These are phyloP conservation scores for Postia placenta DNA, from an alignment of 768 basidiomycete species.

Conservation along the genomic window DNA sequence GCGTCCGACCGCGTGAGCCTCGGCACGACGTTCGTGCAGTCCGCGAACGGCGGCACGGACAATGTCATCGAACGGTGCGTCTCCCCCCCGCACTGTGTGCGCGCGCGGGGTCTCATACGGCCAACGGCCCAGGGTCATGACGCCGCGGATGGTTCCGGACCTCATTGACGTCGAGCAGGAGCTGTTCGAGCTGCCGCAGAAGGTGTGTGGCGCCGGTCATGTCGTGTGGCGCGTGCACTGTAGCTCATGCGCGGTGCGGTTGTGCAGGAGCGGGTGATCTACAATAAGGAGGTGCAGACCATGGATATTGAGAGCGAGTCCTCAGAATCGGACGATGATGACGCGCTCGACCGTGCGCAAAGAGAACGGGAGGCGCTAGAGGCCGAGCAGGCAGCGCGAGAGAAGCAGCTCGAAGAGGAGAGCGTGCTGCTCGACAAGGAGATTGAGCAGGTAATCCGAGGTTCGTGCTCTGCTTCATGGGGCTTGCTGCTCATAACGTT, in stretches of 20 bases:
- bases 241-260: no score
- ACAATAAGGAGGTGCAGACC: slow-evolving; percentile 85
- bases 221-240: no score
- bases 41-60: slow-evolving; percentile 54
- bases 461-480: slow-evolving; percentile 28
- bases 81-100: neutral
- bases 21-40: slow-evolving; percentile 40
- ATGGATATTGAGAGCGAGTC: slow-evolving; percentile 54
- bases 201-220: no score
- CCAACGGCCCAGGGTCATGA: slow-evolving; percentile 56
- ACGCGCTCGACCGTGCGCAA: slow-evolving; percentile 64
- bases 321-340: slow-evolving; percentile 51
- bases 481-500: no score
- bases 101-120: slow-evolving; percentile 5
- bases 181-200: slow-evolving; percentile 83
- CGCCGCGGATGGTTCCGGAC: slow-evolving; percentile 63
- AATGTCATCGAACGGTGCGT: slow-evolving; percentile 65
- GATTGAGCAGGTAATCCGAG: slow-evolving; percentile 82
- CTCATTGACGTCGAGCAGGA: slow-evolving; percentile 89
- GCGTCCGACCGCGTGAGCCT: slow-evolving; percentile 42
- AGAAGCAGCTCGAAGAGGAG: slow-evolving; percentile 79
- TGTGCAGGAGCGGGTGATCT: slow-evolving; percentile 68
- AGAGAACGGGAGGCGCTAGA: slow-evolving; percentile 62
- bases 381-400: slow-evolving; percentile 59
- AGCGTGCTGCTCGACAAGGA: slow-evolving; percentile 79